Conservation (phyloP, 2,329 filamentous ascomycete genomes). For the Elsinoe batatas region DNA sequence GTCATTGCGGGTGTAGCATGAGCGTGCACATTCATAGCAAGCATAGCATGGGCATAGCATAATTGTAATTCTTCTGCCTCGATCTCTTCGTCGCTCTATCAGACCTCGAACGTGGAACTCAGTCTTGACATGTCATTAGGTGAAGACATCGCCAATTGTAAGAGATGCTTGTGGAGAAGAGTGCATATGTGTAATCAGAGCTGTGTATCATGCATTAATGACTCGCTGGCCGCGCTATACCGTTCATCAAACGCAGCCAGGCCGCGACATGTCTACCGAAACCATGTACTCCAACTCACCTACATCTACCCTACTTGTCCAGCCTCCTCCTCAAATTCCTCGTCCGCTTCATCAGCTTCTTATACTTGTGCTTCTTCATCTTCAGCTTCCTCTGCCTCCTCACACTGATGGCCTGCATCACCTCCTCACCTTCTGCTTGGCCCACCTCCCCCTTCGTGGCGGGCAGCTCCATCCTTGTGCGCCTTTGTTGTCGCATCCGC, state of each 20-base stretch:
- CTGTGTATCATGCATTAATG: background rate
- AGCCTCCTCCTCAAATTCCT: slow-evolving; percentile 79
- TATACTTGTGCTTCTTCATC: slow-evolving; percentile 99
- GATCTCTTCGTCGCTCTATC: too few species aligned
- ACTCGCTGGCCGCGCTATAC: background rate
- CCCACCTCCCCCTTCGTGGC: background rate
- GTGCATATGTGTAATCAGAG: background rate
- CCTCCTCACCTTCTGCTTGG: slow-evolving; percentile 11
- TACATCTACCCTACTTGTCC: slow-evolving; percentile 28
- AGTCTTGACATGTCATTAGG: too few species aligned
- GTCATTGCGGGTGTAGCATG: too few species aligned
- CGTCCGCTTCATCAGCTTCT: slow-evolving; percentile 94
- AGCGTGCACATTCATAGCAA: too few species aligned
- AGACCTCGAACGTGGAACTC: background rate
- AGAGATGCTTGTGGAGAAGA: background rate
- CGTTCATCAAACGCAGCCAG: background rate
- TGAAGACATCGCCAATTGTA: too few species aligned
- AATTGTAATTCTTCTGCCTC: slow-evolving; percentile 1
- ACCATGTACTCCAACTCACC: background rate
- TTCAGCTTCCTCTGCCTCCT: slow-evolving; percentile 86
- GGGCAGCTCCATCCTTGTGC: background rate
- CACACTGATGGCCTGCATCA: slow-evolving; percentile 78
- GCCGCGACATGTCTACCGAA: background rate
- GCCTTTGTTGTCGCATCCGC: background rate
- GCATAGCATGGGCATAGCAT: background rate